Evolutionary conservation across 192 early-diverging fungal species (phyloP).

Genomic region (Coemansia sp.): DNA sequence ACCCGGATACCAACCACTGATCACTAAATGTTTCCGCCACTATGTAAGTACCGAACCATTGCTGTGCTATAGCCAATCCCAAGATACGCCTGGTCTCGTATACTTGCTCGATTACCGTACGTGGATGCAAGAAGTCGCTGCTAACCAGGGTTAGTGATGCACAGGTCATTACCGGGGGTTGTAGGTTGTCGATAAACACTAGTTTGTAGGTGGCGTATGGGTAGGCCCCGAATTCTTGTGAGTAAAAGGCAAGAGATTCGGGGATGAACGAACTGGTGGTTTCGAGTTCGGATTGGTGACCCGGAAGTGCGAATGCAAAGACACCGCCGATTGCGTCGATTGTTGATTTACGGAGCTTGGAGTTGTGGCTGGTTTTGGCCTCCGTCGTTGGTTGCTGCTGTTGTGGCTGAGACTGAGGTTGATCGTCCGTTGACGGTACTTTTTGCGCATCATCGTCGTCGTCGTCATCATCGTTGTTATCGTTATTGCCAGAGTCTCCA

Average conservation of each 20-base stretch:
- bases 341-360: constrained; percentile 28
- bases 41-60: constrained; percentile 96
- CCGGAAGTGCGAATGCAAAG: constrained; percentile 73
- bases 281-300: constrained; percentile 61
- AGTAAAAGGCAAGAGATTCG: constrained; percentile 73
- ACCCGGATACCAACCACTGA: constrained; percentile 83
- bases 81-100: constrained; percentile 78
- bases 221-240: constrained; percentile 85
- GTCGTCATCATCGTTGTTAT: neutral
- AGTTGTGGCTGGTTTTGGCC: constrained; percentile 28
- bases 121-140: constrained; percentile 64
- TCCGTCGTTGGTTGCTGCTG: neutral
- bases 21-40: constrained; percentile 71
- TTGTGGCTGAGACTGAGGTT: too few species aligned
- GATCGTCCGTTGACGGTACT: neutral
- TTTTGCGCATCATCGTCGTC: neutral
- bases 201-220: constrained; percentile 83
- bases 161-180: constrained; percentile 66
- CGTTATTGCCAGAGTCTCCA: neutral
- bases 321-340: constrained; percentile 57
- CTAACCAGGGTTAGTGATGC: constrained; percentile 80
- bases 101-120: constrained; percentile 81
- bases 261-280: constrained; percentile 63
- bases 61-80: constrained; percentile 70
- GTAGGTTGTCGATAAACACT: constrained; percentile 83